Evolutionary conservation across 1,284 basidiomycete genomes (phyloP).

Genomic region (Sphaerobolus stellatus): DNA sequence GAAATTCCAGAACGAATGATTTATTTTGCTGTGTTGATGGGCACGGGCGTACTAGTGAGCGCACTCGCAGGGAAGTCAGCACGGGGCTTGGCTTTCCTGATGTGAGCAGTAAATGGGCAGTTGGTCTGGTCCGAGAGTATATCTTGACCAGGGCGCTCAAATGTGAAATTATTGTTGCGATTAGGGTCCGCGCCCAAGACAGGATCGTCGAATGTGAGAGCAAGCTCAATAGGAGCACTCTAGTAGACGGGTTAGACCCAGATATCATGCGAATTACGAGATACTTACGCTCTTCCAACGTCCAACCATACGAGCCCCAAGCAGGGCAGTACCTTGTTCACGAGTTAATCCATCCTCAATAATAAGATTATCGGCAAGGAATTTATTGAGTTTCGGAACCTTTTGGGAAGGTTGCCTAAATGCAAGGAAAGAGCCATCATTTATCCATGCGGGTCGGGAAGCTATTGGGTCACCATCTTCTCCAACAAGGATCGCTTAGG

Average conservation of each 20-base stretch:
- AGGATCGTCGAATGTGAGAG: constrained; percentile 43
- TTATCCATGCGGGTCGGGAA: constrained; percentile 46
- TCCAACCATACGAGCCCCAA: constrained; percentile 54
- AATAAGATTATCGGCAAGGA: constrained; percentile 43
- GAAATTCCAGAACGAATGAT: constrained; percentile 48
- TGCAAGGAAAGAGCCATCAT: constrained; percentile 53
- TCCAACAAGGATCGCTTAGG: constrained; percentile 41
- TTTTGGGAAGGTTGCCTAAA: constrained; percentile 54
- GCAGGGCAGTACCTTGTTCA: constrained; percentile 44
- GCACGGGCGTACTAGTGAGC: too few species aligned
- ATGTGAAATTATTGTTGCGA: constrained; percentile 49
- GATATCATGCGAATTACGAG: background rate
- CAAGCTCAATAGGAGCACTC: constrained; percentile 46
- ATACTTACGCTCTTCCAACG: constrained; percentile 55
- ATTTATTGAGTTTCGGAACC: constrained; percentile 54
- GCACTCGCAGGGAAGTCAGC: constrained; percentile 39
- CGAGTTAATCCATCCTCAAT: constrained; percentile 33
- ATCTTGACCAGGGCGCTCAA: constrained; percentile 26
- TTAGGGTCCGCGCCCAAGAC: constrained; percentile 36
- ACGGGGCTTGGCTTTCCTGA: too few species aligned
- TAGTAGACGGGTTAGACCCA: constrained; percentile 15
- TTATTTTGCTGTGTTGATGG: constrained; percentile 23
- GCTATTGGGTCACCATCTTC: constrained; percentile 33
- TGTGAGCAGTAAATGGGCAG: too few species aligned
- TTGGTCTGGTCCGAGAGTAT: constrained; percentile 37